Percentiles rank a stretch among this genome's conserved stretches.
These are phyloP conservation scores for Chaetomiaceae sp. DNA, from an alignment of 2,329 filamentous ascomycete genomes.

Conservation along the genomic window DNA sequence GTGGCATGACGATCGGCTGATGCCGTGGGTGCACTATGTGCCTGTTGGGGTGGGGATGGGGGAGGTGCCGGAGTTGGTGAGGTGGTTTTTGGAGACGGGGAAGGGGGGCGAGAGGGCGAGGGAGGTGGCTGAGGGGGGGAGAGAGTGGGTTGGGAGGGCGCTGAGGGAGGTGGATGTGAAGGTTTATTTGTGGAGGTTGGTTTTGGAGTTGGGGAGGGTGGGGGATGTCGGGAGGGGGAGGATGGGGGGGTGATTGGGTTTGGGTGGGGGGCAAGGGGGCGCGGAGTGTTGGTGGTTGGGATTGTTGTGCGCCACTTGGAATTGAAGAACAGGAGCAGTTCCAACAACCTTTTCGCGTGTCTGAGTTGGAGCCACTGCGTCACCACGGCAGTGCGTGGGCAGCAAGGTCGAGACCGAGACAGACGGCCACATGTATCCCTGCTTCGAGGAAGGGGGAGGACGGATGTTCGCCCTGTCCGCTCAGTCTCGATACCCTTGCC, in stretches of 20 bases:
- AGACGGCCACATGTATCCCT: too few relatives aligned
- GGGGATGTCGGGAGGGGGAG: conserved; percentile 31
- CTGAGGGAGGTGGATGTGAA: conserved; percentile 55
- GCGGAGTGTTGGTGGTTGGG: too few relatives aligned
- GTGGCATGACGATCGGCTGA: conserved; percentile 54
- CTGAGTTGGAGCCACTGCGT: too few relatives aligned
- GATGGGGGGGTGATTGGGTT: background rate
- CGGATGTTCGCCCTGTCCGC: too few relatives aligned
- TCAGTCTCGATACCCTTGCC: conserved; percentile 55
- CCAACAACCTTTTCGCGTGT: too few relatives aligned
- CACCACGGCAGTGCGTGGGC: too few relatives aligned
- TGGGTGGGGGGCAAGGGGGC: too few relatives aligned
- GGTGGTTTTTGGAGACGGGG: conserved; percentile 40
- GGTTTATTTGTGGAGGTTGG: conserved; percentile 55
- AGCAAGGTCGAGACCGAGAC: too few relatives aligned
- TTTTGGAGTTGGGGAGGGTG: conserved; percentile 51
- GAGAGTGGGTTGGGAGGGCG: conserved; percentile 49
- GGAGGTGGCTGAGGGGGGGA: conserved; percentile 49
- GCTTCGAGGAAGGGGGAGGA: too few relatives aligned
- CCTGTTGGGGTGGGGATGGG: conserved; percentile 46
- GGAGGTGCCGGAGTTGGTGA: conserved; percentile 49
- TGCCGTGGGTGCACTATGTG: conserved; percentile 54
- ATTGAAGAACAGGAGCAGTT: too few relatives aligned
- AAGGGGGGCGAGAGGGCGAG: conserved; percentile 44
- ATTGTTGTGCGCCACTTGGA: too few relatives aligned